A percentile compares a stretch with the other conserved stretches of the same genome.
phyloP scores from a whole-genome alignment of 768 basidiomycete species.

The Mycena kentingensis region DNA sequence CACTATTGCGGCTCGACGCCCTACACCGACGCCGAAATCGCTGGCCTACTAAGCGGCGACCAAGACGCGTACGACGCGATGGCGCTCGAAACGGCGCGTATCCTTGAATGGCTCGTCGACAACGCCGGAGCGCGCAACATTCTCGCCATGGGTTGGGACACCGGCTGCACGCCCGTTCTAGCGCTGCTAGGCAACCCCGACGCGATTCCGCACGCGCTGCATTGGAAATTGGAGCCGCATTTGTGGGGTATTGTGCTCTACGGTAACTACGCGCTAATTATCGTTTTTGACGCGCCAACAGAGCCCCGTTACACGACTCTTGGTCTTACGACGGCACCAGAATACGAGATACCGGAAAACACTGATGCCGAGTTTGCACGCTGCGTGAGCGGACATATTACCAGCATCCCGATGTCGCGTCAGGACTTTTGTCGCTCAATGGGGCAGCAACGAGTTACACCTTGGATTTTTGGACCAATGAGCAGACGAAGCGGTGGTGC shows the following conservation, averaged over 20 bases:
- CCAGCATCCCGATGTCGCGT: background rate
- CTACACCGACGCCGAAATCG: background rate
- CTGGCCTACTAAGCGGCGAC: background rate
- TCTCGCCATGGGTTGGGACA: constrained; percentile 4
- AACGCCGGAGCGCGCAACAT: background rate
- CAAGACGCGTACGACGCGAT: background rate
- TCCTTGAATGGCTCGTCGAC: constrained; percentile 2
- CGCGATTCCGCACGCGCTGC: background rate
- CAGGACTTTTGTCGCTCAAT: background rate
- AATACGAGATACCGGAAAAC: no score
- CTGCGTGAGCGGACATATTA: constrained; percentile 5
- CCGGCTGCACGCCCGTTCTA: background rate
- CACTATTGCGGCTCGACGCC: no score
- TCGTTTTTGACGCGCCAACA: no score
- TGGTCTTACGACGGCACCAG: no score
- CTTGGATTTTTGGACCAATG: background rate
- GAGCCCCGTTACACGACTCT: no score
- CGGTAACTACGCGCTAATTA: no score
- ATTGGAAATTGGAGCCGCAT: constrained; percentile 4
- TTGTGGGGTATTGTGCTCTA: constrained; percentile 4
- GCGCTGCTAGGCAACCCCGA: background rate
- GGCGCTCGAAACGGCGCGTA: background rate
- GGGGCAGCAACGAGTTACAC: background rate
- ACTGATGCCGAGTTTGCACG: background rate
- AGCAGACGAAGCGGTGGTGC: background rate